Percentiles rank a stretch among this genome's conserved stretches.
These are phyloP conservation scores for Metrosideros polymorpha DNA, from an alignment of 441 rosid genomes.

Conservation along the genomic window DNA sequence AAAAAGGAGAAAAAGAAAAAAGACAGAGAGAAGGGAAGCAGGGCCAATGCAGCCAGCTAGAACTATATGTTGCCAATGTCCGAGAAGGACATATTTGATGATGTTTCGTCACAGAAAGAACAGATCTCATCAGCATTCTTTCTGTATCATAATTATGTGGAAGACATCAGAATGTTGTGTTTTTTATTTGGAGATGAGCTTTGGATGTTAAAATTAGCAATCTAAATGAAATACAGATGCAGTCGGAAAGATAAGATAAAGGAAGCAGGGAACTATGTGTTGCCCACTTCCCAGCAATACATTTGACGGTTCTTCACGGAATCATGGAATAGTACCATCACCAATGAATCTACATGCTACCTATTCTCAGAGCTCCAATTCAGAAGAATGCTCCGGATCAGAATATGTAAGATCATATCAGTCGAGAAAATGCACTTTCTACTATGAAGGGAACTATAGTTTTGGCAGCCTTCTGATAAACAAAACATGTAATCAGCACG, in stretches of 20 bases:
- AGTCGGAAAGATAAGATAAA: neutral
- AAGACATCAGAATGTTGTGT: neutral
- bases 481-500: neutral
- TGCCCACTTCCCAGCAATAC: neutral
- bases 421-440: neutral
- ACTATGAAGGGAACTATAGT: neutral
- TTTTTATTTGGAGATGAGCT: neutral
- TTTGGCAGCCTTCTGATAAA: neutral
- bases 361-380: neutral
- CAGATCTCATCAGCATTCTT: neutral
- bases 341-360: neutral
- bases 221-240: neutral
- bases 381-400: neutral
- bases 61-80: neutral
- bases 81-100: neutral
- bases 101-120: neutral
- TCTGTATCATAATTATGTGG: too few relatives aligned
- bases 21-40: neutral
- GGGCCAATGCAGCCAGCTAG: neutral
- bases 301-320: neutral
- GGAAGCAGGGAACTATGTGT: neutral
- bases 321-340: neutral
- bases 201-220: neutral
- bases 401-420: neutral
- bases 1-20: neutral